Base-by-base conservation (phyloP, 805 yeast species). In the Hanseniaspora singularis region DNA sequence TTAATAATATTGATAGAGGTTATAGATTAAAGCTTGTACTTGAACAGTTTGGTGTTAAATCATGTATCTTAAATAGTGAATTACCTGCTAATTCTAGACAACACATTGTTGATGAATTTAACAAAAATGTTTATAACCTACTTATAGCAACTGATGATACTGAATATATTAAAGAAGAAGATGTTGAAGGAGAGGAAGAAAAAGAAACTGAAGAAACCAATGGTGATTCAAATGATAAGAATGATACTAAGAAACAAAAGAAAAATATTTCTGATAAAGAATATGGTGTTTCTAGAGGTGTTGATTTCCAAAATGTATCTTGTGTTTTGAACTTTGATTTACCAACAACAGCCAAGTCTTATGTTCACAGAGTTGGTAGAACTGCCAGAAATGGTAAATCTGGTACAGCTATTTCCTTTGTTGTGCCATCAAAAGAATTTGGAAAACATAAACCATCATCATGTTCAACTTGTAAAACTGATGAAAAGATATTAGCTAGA, bases 371-470 rank as follows among this genome's bases (percentile, higher is more conserved):
- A 60, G 76, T 92, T 31, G 98, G 98, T 43, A 78, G 98, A 68
- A 92, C 98, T 4, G 98, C 98, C 4, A 78, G 98, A 65, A 97
- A 95, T 7, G 95, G 96, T 46, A 87, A 85, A 60, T 72, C 92
- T 1, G 98, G 98, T 50, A 88, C 86, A 75, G 83, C 97, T 0
- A 71, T 92, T 47, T 87, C 96, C 15, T 92, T 89, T 66, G 92
- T 88, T 16, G 86, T 89, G 22, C 83, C 92, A 23, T 65, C 69
- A 28, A 82, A 79, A 51, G 88, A 84, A 57, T 79, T 81, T 66
- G 96, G 95, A 27, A 85, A 83, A 57, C 96, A 92, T 65, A 86
- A 79, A 61, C 75, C 79, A 24, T 86, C 97, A 1, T 68, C 77
- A 45, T 69, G 84, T 53, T 62, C 73, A 22, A 71, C 80, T 14